Evolutionary conservation across 768 basidiomycete genomes (phyloP).

Genomic region (Russula dissimulans): DNA sequence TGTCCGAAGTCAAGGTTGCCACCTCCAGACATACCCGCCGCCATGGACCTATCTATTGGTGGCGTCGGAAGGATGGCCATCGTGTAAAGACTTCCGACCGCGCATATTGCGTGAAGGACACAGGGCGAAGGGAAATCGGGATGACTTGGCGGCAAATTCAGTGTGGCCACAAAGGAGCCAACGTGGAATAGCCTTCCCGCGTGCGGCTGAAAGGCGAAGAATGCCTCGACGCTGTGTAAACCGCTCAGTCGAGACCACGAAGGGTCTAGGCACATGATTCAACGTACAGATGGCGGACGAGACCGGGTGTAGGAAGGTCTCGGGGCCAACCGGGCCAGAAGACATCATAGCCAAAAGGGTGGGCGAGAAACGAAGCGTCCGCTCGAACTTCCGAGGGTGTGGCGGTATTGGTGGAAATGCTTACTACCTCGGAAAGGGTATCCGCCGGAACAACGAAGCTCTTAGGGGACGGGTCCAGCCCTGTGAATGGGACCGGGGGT

Average conservation of each 20-base stretch:
- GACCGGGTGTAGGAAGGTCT: conserved; percentile 49
- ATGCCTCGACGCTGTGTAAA: conserved; percentile 55
- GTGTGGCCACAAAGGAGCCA: conserved; percentile 52
- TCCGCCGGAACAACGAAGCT: background rate
- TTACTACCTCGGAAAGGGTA: background rate
- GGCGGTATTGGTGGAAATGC: background rate
- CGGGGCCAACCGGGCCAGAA: conserved; percentile 40
- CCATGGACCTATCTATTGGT: conserved; percentile 34
- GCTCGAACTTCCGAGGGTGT: background rate
- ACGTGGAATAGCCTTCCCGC: conserved; percentile 62
- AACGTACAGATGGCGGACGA: conserved; percentile 57
- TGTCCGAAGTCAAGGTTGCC: background rate
- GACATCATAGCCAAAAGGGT: conserved; percentile 9
- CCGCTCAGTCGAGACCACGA: background rate
- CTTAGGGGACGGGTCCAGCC: background rate
- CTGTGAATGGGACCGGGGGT: background rate
- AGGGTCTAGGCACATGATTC: background rate
- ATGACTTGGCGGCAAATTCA: conserved; percentile 57
- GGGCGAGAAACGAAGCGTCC: background rate
- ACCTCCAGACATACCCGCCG: conserved; percentile 26
- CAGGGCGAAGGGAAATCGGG: conserved; percentile 63
- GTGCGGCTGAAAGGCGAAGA: conserved; percentile 72
- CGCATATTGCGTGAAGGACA: conserved; percentile 82
- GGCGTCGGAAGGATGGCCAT: conserved; percentile 54
- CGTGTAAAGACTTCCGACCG: conserved; percentile 67